These are phyloP conservation scores for Chamaecyparis obtusa DNA, from an alignment of 75 land plant species.

Conservation along the genomic window DNA sequence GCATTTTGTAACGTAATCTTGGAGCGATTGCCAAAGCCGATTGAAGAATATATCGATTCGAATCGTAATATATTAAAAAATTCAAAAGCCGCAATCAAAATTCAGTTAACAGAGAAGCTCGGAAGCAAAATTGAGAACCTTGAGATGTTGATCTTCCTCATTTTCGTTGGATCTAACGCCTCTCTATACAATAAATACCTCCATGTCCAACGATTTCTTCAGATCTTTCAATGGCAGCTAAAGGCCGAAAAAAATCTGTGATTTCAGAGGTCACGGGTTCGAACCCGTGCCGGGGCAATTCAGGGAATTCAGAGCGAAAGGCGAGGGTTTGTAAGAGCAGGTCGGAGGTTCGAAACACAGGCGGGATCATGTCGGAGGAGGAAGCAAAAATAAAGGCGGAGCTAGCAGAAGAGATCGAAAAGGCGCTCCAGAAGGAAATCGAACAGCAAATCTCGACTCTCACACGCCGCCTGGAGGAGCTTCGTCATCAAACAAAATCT, in stretches of 20 bases:
- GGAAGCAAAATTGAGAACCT: not conserved
- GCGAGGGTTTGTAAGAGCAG: not conserved
- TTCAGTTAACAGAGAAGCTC: not conserved
- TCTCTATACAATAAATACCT: not conserved
- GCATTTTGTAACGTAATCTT: no score
- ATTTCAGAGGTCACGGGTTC: not conserved
- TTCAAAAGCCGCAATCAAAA: not conserved
- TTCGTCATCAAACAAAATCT: not conserved
- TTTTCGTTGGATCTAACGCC: not conserved
- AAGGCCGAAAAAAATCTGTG: not conserved
- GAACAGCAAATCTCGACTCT: not conserved
- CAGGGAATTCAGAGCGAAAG: not conserved
- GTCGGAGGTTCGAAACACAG: not conserved
- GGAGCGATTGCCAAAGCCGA: no score
- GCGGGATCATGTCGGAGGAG: not conserved
- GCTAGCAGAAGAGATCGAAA: not conserved
- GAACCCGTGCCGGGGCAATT: not conserved
- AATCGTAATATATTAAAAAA: not conserved
- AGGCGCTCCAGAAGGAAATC: not conserved
- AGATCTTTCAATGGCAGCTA: not conserved
- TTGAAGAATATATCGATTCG: not conserved
- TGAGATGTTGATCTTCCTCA: no score
- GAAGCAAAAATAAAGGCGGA: not conserved
- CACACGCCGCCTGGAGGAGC: not conserved
- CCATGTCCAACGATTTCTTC: not conserved